Conservation (phyloP, 2,329 filamentous ascomycete species). For the Hirsutella rhossiliensis region DNA sequence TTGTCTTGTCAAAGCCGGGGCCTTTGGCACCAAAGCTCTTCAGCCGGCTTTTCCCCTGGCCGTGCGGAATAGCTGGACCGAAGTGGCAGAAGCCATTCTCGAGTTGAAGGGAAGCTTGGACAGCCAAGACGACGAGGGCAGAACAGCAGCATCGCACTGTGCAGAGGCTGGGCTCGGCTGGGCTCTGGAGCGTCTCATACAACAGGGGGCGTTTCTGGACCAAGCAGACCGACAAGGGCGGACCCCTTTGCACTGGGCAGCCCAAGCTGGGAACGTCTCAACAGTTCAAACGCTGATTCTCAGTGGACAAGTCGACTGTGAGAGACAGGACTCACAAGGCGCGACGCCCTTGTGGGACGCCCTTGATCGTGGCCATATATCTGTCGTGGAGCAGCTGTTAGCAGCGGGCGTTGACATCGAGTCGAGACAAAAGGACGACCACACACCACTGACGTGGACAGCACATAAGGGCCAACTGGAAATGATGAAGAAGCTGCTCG, state of each 20-base stretch:
- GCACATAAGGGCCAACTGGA: constrained; percentile 4
- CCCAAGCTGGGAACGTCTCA: neutral
- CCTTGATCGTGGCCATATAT: constrained; percentile 3
- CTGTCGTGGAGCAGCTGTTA: constrained; percentile 2
- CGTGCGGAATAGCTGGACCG: constrained; percentile 5
- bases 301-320: neutral
- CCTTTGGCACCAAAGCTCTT: constrained; percentile 1
- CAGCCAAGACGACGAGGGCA: constrained; percentile 5
- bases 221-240: constrained; percentile 1
- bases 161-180: constrained; percentile 4
- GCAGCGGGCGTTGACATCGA: constrained; percentile 4
- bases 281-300: neutral
- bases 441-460: constrained; percentile 1
- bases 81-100: constrained; percentile 4
- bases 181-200: constrained; percentile 1
- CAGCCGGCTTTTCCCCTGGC: constrained; percentile 5
- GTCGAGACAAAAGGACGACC: neutral
- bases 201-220: constrained; percentile 2
- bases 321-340: neutral
- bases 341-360: neutral
- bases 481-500: constrained; percentile 3
- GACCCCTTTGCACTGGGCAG: constrained; percentile 4
- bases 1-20: constrained; percentile 1
- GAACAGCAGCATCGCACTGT: constrained; percentile 6
- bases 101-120: constrained; percentile 4